Conservation (phyloP, 768 basidiomycete genomes). For the Suillus occidentalis region DNA sequence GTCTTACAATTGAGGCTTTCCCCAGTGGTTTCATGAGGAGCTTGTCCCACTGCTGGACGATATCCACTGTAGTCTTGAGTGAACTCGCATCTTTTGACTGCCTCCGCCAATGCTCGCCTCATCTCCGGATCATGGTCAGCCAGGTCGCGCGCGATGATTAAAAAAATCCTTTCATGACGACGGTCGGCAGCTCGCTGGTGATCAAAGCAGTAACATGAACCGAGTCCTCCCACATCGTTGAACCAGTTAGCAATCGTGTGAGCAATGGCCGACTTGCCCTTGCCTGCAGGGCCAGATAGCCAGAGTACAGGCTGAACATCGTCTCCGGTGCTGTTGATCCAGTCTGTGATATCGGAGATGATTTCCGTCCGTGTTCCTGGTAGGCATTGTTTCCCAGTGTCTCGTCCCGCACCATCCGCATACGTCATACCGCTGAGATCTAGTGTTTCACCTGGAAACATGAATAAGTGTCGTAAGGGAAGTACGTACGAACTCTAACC, state of each 20-base stretch:
- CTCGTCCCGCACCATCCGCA: background rate
- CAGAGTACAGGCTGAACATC: background rate
- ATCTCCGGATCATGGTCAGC: conserved; percentile 1
- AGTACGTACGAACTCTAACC: no score
- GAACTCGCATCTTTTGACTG: background rate
- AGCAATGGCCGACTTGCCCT: background rate
- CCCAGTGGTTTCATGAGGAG: conserved; percentile 16
- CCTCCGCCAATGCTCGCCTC: background rate
- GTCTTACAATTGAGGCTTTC: conserved; percentile 13
- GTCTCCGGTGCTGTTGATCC: conserved; percentile 17
- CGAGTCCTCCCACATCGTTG: background rate
- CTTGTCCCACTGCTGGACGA: conserved; percentile 15
- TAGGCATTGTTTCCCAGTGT: conserved; percentile 13
- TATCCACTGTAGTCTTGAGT: background rate
- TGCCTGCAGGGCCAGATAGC: background rate
- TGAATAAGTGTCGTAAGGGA: no score
- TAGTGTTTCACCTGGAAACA: no score
- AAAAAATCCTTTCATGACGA: conserved; percentile 11
- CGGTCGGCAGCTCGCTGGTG: conserved; percentile 7
- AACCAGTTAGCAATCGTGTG: conserved; percentile 18
- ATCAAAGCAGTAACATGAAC: conserved; percentile 6
- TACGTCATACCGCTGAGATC: background rate
- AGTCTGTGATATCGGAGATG: conserved; percentile 24
- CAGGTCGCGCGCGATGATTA: conserved; percentile 4
- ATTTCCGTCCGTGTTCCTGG: conserved; percentile 22